Evolutionary conservation across 192 early-diverging fungal genomes (phyloP).

Genomic region (Backusella australiensis): DNA sequence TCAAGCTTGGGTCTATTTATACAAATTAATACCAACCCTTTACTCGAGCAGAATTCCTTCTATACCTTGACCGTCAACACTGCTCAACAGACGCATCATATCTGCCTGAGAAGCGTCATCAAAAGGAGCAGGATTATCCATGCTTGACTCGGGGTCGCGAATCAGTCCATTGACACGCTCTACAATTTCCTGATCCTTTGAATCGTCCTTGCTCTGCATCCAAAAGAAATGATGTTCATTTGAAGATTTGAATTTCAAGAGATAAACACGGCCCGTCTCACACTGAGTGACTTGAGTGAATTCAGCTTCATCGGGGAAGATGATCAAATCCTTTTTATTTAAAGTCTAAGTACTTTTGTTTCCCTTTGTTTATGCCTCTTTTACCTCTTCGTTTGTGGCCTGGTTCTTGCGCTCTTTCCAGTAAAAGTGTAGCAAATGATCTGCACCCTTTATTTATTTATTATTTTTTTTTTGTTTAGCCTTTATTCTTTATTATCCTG

Average conservation of each 20-base stretch:
- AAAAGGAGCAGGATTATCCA: slow-evolving; percentile 21
- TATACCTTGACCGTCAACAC: neutral
- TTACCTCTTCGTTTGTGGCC: slow-evolving; percentile 44
- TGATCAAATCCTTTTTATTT: slow-evolving; percentile 55
- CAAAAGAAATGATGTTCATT: slow-evolving; percentile 80
- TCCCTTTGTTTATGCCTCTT: neutral
- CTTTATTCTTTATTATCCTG: neutral
- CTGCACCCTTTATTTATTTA: slow-evolving; percentile 42
- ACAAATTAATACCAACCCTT: neutral
- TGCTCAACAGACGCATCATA: slow-evolving; percentile 27
- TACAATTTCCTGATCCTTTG: slow-evolving; percentile 58
- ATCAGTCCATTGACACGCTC: slow-evolving; percentile 60
- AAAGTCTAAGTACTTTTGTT: neutral
- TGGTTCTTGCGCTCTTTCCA: slow-evolving; percentile 75
- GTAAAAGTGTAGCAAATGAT: slow-evolving; percentile 73
- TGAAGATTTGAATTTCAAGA: slow-evolving; percentile 82
- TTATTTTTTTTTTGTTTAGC: neutral
- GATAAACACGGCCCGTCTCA: slow-evolving; percentile 70
- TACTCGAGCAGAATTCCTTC: neutral
- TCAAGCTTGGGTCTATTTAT: slow-evolving; percentile 10
- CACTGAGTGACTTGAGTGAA: slow-evolving; percentile 52
- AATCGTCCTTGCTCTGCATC: slow-evolving; percentile 70
- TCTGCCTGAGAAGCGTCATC: slow-evolving; percentile 22
- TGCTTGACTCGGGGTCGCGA: slow-evolving; percentile 41
- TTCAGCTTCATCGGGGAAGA: slow-evolving; percentile 78